These are phyloP conservation scores for Hansenula sp. DNA, from an alignment of 1,139 yeast genomes.

Conservation along the genomic window DNA sequence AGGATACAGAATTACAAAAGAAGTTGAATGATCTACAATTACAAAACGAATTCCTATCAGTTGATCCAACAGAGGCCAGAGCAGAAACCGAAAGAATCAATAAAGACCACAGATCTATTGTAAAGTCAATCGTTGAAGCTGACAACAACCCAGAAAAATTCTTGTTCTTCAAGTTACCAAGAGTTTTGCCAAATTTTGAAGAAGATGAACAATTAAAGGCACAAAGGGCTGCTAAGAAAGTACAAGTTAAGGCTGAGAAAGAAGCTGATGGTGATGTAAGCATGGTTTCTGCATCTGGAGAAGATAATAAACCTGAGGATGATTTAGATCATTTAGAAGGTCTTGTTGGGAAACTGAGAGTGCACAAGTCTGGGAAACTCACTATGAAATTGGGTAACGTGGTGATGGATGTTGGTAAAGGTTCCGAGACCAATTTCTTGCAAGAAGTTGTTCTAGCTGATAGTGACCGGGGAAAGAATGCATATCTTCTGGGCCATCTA, in stretches of 20 bases:
- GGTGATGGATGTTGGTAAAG: slow-evolving; percentile 64
- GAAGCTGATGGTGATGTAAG: slow-evolving; percentile 13
- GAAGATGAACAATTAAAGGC: slow-evolving; percentile 1
- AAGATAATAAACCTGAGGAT: slow-evolving; percentile 5
- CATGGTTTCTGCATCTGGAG: background rate
- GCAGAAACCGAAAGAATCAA: slow-evolving; percentile 26
- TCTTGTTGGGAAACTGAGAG: slow-evolving; percentile 62
- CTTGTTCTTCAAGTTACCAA: slow-evolving; percentile 70
- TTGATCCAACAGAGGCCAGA: slow-evolving; percentile 29
- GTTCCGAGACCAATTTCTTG: slow-evolving; percentile 66
- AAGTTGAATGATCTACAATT: slow-evolving; percentile 24
- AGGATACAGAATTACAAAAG: slow-evolving; percentile 22
- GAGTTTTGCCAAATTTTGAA: slow-evolving; percentile 53
- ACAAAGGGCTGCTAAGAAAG: slow-evolving; percentile 6
- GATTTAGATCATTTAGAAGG: slow-evolving; percentile 37
- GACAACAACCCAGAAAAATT: slow-evolving; percentile 35
- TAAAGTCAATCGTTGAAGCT: slow-evolving; percentile 26
- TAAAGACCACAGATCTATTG: slow-evolving; percentile 33
- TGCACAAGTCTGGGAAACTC: slow-evolving; percentile 79
- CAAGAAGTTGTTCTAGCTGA: slow-evolving; percentile 70
- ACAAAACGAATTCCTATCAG: slow-evolving; percentile 21
- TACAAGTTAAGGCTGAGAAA: slow-evolving; percentile 13
- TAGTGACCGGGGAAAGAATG: slow-evolving; percentile 37
- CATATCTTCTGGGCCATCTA: slow-evolving; percentile 59
- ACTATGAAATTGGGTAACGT: slow-evolving; percentile 71